Base-by-base conservation (phyloP, 2,329 filamentous ascomycete species). In the Hysterium pulicare region DNA sequence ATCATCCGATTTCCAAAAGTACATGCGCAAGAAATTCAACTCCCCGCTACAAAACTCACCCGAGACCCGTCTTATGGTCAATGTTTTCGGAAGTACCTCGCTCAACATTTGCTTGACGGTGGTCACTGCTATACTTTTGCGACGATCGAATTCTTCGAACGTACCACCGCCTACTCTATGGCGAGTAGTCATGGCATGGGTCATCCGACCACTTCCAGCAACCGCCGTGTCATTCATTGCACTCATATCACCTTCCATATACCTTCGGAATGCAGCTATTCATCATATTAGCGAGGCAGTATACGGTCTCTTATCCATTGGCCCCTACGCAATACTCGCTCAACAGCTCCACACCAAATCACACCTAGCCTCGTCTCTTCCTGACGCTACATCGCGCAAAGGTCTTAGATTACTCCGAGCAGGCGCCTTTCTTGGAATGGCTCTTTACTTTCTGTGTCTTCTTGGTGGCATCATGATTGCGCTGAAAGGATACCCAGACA, bases 151-250 rank as follows among this genome's bases (percentile, higher is more conserved):
- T 20, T 20, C 33, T 21, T 21, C 20, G 7, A 16, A 22, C 23
- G 9, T 15, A 19, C n/a, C 4, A 4, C 35, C 35, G 7, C 20
- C 35, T 5, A 17, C 19, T 16, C 35, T 38, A 2, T 38, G 35
- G 35, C 35, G 23, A 9, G 5, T 38, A 2, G 19, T 38, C n/a
- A 23, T 38, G 20, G 35, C 35, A 3, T 38, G 35, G 35, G 23
- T 28, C 20, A 38, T 38, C n/a, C 35, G 35, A 5, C 35, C 35
- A 13, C 22, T 38, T n/a, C 35, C 35, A 8, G 35, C 35, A 38
- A 38, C 35, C n/a, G 35, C 35, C 20, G 35, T 38, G n/a, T 24
- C 35, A 38, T 13, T 26, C 15, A 16, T 38, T 9, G n/a, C 20
- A 5, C 35, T 38, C 11, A 26, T 28, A 9, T 24, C 20, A 10